Evolutionary conservation across 2,329 filamentous ascomycete genomes (phyloP), one percentile per base, ranked within the genome.

Genomic region (Alternaria sp.): DNA sequence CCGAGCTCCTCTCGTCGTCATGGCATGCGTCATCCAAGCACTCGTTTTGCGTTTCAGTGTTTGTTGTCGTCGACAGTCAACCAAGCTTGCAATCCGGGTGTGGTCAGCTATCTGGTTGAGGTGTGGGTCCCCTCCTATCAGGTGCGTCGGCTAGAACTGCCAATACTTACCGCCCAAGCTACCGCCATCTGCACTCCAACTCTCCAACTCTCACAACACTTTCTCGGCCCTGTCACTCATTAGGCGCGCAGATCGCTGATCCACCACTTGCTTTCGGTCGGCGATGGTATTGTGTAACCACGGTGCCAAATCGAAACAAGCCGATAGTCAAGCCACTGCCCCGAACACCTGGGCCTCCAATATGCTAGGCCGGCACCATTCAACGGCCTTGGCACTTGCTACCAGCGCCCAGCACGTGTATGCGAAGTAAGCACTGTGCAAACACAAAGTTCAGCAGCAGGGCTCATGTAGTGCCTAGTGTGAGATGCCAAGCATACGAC

Each of bases 121-220:
- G 7, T 41, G 34, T 51, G 55, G 50, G 23, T 54, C 56, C 51
- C 56, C 56, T 45, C 51, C 17, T 28, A 24, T 37, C 3, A 21
- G 26, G 46, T 50, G 46, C 33, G 46, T 33, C 46, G 34, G 33
- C 45, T 37, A 37, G 28, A 50, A 39, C 48, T 36, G 34, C 34
- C 23, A 39, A 50, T 39, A 51, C 26, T 23, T 9, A 40, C 44
- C 31, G 44, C 44, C 21, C 44, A 51, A 41, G 26, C 36, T 31
- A 31, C 26, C 36, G 24, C 26, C 26, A 31, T 28, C 26, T 29
- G 13, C 13, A 31, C 34, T 33, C 8, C 37, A 40, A 17, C 17
- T 17, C 17, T 17, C 17, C 17, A 31, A 41, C 17, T 31, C 26
- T 24, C 36, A 41, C 41, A 10, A n/a, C 21, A 48, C 37, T 34